Conservation (phyloP, 345 rosid species). For the Gossypium rotundifolium region DNA sequence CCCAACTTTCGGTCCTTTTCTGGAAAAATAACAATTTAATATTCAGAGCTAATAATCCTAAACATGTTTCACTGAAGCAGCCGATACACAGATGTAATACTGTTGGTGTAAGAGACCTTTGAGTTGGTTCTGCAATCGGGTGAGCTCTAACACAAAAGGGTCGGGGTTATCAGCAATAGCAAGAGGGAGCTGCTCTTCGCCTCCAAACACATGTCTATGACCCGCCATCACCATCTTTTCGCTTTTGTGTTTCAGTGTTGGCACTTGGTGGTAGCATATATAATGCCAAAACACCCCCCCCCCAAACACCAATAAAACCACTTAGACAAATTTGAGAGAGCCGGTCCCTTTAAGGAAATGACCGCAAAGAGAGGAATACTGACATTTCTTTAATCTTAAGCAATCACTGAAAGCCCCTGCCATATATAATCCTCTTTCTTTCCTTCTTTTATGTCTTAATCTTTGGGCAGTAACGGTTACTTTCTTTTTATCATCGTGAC, state of each 20-base stretch:
- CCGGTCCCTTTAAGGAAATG: conserved; percentile 53
- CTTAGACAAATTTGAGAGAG: conserved; percentile 24
- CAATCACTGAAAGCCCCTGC: conserved; percentile 36
- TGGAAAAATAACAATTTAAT: conserved; percentile 21
- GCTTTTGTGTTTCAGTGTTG: conserved; percentile 6
- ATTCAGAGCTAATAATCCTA: neutral
- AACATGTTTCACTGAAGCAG: too few relatives aligned
- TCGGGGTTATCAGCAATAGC: conserved; percentile 24
- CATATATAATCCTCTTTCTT: neutral
- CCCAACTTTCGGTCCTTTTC: conserved; percentile 56
- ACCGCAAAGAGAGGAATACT: conserved; percentile 31
- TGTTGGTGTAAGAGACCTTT: conserved; percentile 39
- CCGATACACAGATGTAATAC: neutral
- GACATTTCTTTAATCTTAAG: conserved; percentile 56
- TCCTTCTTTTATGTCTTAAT: neutral
- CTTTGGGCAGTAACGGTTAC: neutral
- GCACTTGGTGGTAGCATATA: neutral
- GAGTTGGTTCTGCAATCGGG: conserved; percentile 62
- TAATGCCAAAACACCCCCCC: conserved; percentile 10
- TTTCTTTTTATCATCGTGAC: conserved; percentile 14
- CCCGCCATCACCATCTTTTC: conserved; percentile 28
- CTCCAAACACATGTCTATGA: conserved; percentile 33
- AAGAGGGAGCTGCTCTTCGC: conserved; percentile 26
- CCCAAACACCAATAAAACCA: conserved; percentile 2
- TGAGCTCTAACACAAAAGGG: conserved; percentile 63